A percentile compares a stretch with the other conserved stretches of the same genome.
These are phyloP conservation scores for Dendrobium chrysotoxum DNA, from an alignment of 106 monocot species.

Conservation along the genomic window DNA sequence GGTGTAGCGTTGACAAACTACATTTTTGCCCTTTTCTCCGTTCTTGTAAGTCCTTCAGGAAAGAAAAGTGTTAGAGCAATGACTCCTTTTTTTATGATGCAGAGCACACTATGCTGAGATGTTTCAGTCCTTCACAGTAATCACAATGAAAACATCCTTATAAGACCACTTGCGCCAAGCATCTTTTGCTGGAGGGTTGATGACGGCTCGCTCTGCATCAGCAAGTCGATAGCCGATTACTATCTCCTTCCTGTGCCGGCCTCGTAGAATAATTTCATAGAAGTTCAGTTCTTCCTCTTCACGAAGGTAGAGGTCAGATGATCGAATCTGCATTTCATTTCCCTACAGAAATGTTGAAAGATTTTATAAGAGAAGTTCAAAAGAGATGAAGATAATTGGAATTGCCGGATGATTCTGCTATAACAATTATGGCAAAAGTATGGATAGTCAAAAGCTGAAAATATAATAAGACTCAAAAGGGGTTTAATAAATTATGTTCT, in stretches of 20 bases:
- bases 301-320: constrained; percentile 52
- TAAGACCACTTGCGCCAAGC: constrained; percentile 34
- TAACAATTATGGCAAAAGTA: background rate
- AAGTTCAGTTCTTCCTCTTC: constrained; percentile 58
- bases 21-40: too few relatives aligned
- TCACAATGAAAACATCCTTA: constrained; percentile 62
- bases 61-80: too few relatives aligned
- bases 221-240: constrained; percentile 56
- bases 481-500: too few relatives aligned
- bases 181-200: constrained; percentile 52
- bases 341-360: constrained; percentile 27
- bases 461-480: too few relatives aligned
- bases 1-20: too few relatives aligned
- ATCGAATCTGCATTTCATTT: constrained; percentile 60
- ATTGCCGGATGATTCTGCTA: background rate
- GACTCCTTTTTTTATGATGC: background rate
- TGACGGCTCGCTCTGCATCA: constrained; percentile 39
- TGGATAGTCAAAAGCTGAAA: too few relatives aligned
- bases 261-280: constrained; percentile 51
- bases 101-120: background rate
- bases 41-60: too few relatives aligned
- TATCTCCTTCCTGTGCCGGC: constrained; percentile 55
- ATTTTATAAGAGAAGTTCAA: background rate
- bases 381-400: background rate
- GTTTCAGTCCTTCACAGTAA: constrained; percentile 55